phyloP scores from a whole-genome alignment of 2,329 filamentous ascomycete species.

The Fusarium hainanense region DNA sequence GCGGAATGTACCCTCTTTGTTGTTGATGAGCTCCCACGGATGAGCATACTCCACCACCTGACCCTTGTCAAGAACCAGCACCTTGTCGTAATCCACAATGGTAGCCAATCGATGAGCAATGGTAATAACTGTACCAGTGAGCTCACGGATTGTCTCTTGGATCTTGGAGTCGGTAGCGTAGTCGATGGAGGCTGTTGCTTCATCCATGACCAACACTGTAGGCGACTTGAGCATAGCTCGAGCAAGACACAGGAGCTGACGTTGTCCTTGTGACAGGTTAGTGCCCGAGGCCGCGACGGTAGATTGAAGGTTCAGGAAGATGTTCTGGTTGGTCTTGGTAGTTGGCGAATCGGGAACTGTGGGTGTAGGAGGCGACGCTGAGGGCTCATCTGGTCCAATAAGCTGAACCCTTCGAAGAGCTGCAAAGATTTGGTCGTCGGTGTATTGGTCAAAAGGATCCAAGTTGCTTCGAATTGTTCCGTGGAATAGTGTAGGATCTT shows the following conservation, averaged over 20 bases:
- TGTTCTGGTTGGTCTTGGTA: slow-evolving; percentile 84
- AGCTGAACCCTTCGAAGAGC: slow-evolving; percentile 90
- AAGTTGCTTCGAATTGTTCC: slow-evolving; percentile 93
- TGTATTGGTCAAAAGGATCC: slow-evolving; percentile 90
- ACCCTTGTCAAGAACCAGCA: slow-evolving; percentile 92
- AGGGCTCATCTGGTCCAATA: slow-evolving; percentile 70
- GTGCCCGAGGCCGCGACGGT: slow-evolving; percentile 89
- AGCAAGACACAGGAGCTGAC: slow-evolving; percentile 92
- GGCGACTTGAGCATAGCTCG: slow-evolving; percentile 91
- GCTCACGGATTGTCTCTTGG: slow-evolving; percentile 93
- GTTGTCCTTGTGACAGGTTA: slow-evolving; percentile 95
- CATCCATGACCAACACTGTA: slow-evolving; percentile 97
- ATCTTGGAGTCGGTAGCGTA: slow-evolving; percentile 96
- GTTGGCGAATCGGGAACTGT: slow-evolving; percentile 48
- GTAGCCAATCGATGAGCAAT: slow-evolving; percentile 96
- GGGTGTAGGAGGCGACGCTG: slow-evolving; percentile 46
- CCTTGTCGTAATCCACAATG: slow-evolving; percentile 98
- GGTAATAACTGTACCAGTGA: slow-evolving; percentile 93
- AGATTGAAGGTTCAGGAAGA: slow-evolving; percentile 88
- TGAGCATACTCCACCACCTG: slow-evolving; percentile 90
- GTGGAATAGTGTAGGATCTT: slow-evolving; percentile 94
- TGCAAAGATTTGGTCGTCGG: slow-evolving; percentile 89
- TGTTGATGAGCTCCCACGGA: slow-evolving; percentile 82
- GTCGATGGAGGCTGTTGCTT: slow-evolving; percentile 97
- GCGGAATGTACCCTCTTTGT: slow-evolving; percentile 72